Percentiles rank a stretch among this genome's conserved stretches.
These are phyloP conservation scores for Plasmodium fragile DNA, from an alignment of 169 alveolate species.

Conservation along the genomic window DNA sequence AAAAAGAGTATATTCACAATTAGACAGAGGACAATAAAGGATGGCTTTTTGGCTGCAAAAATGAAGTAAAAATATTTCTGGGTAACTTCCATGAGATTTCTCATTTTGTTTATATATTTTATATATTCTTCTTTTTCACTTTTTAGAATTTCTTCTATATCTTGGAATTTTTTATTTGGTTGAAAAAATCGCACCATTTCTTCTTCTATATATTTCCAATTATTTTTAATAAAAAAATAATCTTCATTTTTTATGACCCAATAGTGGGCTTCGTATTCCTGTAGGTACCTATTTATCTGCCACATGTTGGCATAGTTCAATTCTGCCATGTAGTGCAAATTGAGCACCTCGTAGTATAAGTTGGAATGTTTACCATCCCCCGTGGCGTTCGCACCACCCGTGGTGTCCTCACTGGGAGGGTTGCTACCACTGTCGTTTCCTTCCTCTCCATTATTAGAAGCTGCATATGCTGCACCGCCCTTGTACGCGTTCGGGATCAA, in stretches of 20 bases:
- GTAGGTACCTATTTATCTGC: conserved; percentile 61
- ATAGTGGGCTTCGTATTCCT: conserved; percentile 28
- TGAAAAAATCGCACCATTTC: conserved; percentile 24
- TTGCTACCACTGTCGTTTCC: conserved; percentile 4
- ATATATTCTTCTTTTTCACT: conserved; percentile 38
- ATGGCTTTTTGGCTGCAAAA: conserved; percentile 12
- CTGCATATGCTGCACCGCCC: neutral
- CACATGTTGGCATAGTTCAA: conserved; percentile 53
- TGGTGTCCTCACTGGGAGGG: neutral
- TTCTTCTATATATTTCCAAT: conserved; percentile 31
- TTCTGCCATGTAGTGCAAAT: conserved; percentile 57
- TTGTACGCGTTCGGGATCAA: conserved; percentile 31
- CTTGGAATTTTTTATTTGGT: conserved; percentile 38
- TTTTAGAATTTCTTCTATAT: conserved; percentile 22
- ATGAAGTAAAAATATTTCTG: conserved; percentile 59
- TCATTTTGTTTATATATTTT: conserved; percentile 62
- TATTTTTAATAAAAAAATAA: conserved; percentile 50
- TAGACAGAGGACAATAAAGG: conserved; percentile 28
- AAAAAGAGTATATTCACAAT: conserved; percentile 11
- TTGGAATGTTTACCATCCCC: neutral
- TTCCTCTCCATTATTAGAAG: neutral
- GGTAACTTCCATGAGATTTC: conserved; percentile 35
- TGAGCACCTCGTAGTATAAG: conserved; percentile 8
- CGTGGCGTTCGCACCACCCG: neutral
- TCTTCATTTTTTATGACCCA: conserved; percentile 24